Evolutionary conservation across 164 flowering plant species (phyloP), one percentile per base, ranked within the genome.

Genomic region (Echeveria elegans): DNA sequence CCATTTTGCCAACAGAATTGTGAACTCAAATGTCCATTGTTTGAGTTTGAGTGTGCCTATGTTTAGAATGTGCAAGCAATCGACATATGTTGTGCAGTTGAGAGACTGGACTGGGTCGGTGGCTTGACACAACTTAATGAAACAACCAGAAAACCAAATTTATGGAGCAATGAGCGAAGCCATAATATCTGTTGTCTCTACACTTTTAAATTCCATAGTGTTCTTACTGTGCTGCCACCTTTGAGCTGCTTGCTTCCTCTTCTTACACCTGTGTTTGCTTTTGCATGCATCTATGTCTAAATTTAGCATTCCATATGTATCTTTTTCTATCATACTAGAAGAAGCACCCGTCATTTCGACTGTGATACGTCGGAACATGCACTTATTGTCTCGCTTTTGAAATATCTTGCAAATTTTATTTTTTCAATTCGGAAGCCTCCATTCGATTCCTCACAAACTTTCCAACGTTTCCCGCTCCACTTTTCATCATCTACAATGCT

Each of bases 151-250:
- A 43, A 43, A 14, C 47, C 47, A 12, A 43, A 43, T 43, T 5
- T 43, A 43, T 14, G 47, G 47, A 43, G 47, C 0, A 43, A 43
- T 43, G 47, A 43, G 16, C 18, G 47, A 43, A 43, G 47, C 47
- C 47, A 12, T 12, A 43, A 11, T 43, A 3, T 34, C 37, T 2
- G 41, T 38, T 43, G 19, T 16, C 47, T n/a, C n/a, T n/a, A n/a
- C n/a, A n/a, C n/a, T n/a, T n/a, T n/a, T n/a, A n/a, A n/a, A n/a
- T n/a, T n/a, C n/a, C 1, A 43, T 4, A 15, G 47, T 43, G 11
- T 16, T 18, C 3, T 0, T 72, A 72, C 67, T 68, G 61, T 4
- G 6, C 61, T 28, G 32, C 32, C 61, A 56, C 61, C 61, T 53
- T 56, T 12, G 18, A 56, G 11, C 31, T 56, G 61, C 61, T 56